A percentile compares a stretch with the other conserved stretches of the same genome.
Conservation (phyloP, 352 stramenopile genomes). For the Pythium monospermum region DNA sequence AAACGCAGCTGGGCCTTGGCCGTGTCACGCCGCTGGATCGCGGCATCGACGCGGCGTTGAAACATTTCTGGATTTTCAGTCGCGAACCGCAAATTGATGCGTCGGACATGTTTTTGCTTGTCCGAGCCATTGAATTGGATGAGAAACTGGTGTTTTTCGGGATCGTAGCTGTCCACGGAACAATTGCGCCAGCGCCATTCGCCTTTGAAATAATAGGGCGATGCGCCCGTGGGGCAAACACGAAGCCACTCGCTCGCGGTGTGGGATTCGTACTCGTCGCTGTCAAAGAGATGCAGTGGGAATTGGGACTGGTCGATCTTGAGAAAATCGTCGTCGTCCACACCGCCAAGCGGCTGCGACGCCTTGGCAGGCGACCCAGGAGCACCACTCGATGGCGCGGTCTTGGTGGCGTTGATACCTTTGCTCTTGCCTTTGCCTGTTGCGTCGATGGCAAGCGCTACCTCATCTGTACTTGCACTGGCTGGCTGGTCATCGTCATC, state of each 20-base stretch:
- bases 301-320: slow-evolving; percentile 90
- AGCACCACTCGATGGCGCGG: no score
- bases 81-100: slow-evolving; percentile 92
- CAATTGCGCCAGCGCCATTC: slow-evolving; percentile 83
- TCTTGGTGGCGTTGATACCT: no score
- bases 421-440: no score
- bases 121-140: slow-evolving; percentile 86
- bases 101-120: slow-evolving; percentile 78
- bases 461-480: background rate
- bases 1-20: slow-evolving; percentile 88
- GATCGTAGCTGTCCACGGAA: slow-evolving; percentile 58
- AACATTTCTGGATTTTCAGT: slow-evolving; percentile 67
- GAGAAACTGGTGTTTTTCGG: slow-evolving; percentile 58
- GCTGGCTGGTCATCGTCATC: background rate
- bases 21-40: slow-evolving; percentile 51
- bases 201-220: slow-evolving; percentile 81
- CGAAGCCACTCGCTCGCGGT: slow-evolving; percentile 75
- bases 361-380: background rate
- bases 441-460: background rate
- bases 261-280: slow-evolving; percentile 74
- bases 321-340: slow-evolving; percentile 62
- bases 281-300: slow-evolving; percentile 89
- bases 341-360: slow-evolving; percentile 3
- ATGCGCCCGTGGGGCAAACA: slow-evolving; percentile 37
- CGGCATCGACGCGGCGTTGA: slow-evolving; percentile 66